Conservation (phyloP, 2,329 filamentous ascomycete species). For the Annulohypoxylon truncatum region DNA sequence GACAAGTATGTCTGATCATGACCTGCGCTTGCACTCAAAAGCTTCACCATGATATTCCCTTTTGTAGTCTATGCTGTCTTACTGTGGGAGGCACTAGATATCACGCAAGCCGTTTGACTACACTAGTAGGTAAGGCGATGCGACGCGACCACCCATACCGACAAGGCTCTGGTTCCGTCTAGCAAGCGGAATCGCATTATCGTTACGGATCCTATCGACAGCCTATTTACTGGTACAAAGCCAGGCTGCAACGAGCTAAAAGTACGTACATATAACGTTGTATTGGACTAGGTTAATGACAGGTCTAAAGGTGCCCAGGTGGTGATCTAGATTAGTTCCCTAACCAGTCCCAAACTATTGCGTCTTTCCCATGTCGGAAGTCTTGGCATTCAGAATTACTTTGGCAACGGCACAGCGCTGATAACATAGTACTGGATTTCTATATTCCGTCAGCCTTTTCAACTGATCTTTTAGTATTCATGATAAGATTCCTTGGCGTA, state of each 20-base stretch:
- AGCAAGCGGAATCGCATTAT: neutral
- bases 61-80: neutral
- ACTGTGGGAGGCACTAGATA: constrained; percentile 2
- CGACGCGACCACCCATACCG: constrained; percentile 10
- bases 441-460: neutral
- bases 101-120: constrained; percentile 24
- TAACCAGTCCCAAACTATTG: constrained; percentile 9
- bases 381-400: neutral
- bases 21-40: neutral
- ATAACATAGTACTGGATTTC: neutral
- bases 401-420: neutral
- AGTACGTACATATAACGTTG: constrained; percentile 17
- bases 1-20: neutral
- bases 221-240: neutral
- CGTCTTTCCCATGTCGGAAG: neutral
- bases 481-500: neutral
- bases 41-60: neutral
- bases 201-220: neutral
- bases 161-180: constrained; percentile 1
- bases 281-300: constrained; percentile 6
- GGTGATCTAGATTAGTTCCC: constrained; percentile 13
- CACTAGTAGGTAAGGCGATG: constrained; percentile 12
- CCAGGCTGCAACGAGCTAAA: neutral
- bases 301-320: neutral
- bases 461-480: neutral